These are phyloP conservation scores for Zizania palustris DNA, from an alignment of 202 grass and related monocot genomes.

Conservation along the genomic window DNA sequence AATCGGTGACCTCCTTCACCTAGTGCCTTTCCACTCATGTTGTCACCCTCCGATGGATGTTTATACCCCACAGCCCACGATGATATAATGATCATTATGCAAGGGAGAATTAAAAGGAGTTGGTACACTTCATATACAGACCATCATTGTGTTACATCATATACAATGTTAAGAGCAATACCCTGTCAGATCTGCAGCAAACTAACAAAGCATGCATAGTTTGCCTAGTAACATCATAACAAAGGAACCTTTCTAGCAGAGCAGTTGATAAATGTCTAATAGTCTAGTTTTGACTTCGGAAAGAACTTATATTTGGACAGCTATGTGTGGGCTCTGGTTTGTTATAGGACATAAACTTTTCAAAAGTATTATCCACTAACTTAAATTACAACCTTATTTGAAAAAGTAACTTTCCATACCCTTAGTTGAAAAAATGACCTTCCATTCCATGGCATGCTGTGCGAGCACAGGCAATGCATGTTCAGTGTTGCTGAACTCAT, in stretches of 20 bases:
- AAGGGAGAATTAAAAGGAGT: no score
- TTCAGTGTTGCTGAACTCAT: neutral
- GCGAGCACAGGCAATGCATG: neutral
- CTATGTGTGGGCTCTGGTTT: neutral
- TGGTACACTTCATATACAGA: no score
- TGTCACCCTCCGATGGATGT: neutral
- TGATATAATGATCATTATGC: neutral
- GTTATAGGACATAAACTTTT: neutral
- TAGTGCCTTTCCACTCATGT: neutral
- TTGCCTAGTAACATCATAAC: neutral
- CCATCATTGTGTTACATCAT: no score
- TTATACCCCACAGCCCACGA: neutral
- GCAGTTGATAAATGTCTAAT: neutral
- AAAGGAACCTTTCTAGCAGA: conserved; percentile 1
- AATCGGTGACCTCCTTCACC: neutral
- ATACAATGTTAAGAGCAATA: no score
- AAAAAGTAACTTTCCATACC: neutral
- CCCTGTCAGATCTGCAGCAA: no score
- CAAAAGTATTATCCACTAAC: neutral
- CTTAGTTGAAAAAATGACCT: neutral
- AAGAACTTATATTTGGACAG: neutral
- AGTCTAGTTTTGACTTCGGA: conserved; percentile 12
- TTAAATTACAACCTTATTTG: neutral
- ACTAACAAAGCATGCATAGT: no score
- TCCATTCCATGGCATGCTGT: conserved; percentile 2